A percentile compares a stretch with the other conserved stretches of the same genome.
Evolutionary conservation across 768 basidiomycete genomes (phyloP).

Genomic region (Rhodotorula taiwanensis): DNA sequence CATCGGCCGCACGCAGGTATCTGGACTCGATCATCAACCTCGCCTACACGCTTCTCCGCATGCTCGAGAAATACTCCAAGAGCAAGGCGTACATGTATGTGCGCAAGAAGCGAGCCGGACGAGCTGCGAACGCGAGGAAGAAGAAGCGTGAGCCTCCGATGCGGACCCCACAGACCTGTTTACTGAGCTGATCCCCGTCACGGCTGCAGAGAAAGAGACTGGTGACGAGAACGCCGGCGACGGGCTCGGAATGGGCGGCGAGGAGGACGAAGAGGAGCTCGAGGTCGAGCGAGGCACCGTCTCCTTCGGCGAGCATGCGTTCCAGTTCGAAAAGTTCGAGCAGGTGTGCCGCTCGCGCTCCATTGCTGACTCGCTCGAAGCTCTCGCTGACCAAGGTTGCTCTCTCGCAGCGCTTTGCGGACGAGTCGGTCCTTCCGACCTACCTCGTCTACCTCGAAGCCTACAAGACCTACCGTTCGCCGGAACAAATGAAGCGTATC

Average conservation of each 20-base stretch:
- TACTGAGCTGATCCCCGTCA: background rate
- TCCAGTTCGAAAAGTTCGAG: constrained; percentile 88
- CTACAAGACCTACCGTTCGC: constrained; percentile 67
- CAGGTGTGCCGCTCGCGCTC: constrained; percentile 52
- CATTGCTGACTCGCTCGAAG: constrained; percentile 9
- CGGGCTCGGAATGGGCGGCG: constrained; percentile 63
- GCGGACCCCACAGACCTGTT: background rate
- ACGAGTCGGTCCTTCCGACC: constrained; percentile 75
- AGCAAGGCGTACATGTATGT: constrained; percentile 67
- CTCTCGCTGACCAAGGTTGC: background rate
- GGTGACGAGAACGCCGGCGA: constrained; percentile 46
- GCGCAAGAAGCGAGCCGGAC: constrained; percentile 54
- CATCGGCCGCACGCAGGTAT: constrained; percentile 51
- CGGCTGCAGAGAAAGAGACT: constrained; percentile 5
- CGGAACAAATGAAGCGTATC: constrained; percentile 82
- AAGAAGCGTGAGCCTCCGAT: background rate
- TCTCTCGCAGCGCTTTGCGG: constrained; percentile 69
- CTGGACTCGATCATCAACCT: constrained; percentile 79
- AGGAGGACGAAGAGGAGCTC: constrained; percentile 56
- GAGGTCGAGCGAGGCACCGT: constrained; percentile 55
- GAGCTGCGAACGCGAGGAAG: constrained; percentile 50
- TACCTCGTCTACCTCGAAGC: constrained; percentile 72
- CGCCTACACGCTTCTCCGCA: constrained; percentile 72
- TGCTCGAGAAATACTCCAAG: constrained; percentile 85
- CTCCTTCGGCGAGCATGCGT: constrained; percentile 68